Evolutionary conservation across 2,329 filamentous ascomycete species (phyloP).

Genomic region (Fusarium incarnatum): DNA sequence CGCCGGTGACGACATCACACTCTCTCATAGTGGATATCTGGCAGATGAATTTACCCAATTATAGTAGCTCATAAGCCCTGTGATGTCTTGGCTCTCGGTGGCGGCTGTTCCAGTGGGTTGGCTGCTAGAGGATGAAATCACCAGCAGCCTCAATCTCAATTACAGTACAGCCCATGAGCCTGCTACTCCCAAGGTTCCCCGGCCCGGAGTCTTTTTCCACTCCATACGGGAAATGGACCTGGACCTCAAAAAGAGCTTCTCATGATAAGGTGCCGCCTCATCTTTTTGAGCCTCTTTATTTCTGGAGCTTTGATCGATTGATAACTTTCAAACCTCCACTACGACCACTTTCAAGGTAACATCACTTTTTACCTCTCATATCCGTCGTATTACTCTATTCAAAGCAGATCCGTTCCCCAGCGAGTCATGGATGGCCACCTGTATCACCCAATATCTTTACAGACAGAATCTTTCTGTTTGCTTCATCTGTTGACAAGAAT

Average conservation of each 20-base stretch:
- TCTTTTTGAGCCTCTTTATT: not conserved
- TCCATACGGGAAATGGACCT: not conserved
- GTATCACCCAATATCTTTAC: not conserved
- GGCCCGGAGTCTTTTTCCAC: conserved; percentile 11
- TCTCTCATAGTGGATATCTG: conserved; percentile 14
- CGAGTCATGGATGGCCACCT: conserved; percentile 25
- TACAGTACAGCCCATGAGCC: conserved; percentile 4
- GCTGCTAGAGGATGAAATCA: conserved; percentile 31
- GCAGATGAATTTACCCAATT: conserved; percentile 15
- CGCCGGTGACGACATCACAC: conserved; percentile 47
- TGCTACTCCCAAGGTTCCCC: conserved; percentile 36
- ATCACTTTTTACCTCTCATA: conserved; percentile 12
- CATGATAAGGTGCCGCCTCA: not conserved
- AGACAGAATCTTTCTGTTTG: not conserved
- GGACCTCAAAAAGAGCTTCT: not conserved
- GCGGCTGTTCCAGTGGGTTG: conserved; percentile 37
- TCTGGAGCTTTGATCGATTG: conserved; percentile 12
- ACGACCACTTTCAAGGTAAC: conserved; percentile 1
- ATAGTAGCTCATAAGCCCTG: not conserved
- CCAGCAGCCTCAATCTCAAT: conserved; percentile 14
- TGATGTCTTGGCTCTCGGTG: conserved; percentile 29
- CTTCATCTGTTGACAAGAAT: conserved; percentile 29
- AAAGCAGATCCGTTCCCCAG: conserved; percentile 24
- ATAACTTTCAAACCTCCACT: conserved; percentile 17
- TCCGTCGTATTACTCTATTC: conserved; percentile 24